These are phyloP conservation scores for Sclerotinia subarctica DNA, from an alignment of 2,329 filamentous ascomycete genomes.

Conservation along the genomic window DNA sequence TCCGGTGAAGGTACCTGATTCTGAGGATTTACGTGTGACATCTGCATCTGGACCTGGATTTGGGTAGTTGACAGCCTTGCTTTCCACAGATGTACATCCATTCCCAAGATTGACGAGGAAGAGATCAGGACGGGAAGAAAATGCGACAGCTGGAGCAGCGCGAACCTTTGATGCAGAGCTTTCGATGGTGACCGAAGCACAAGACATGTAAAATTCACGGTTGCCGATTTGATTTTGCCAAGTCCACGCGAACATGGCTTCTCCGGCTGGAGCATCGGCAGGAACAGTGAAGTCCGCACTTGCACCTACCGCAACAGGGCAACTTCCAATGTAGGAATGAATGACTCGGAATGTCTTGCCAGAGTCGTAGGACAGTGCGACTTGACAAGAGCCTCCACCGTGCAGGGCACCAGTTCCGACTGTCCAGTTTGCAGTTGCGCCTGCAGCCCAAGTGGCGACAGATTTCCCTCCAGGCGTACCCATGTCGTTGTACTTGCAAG, in stretches of 20 bases:
- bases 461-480: slow-evolving; percentile 17
- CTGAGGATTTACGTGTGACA: slow-evolving; percentile 19
- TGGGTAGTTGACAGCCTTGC: slow-evolving; percentile 52
- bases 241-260: slow-evolving; percentile 45
- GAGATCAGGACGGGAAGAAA: slow-evolving; percentile 51
- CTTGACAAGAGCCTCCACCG: slow-evolving; percentile 58
- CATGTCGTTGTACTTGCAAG: slow-evolving; percentile 38
- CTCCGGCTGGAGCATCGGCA: slow-evolving; percentile 22
- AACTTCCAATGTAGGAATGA: slow-evolving; percentile 44
- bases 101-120: slow-evolving; percentile 57
- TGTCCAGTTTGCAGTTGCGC: slow-evolving; percentile 49
- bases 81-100: slow-evolving; percentile 49
- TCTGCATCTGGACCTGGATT: slow-evolving; percentile 48
- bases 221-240: slow-evolving; percentile 60
- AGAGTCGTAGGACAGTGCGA: slow-evolving; percentile 57
- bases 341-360: slow-evolving; percentile 57
- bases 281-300: slow-evolving; percentile 15
- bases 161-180: slow-evolving; percentile 16
- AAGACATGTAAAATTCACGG: slow-evolving; percentile 67
- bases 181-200: slow-evolving; percentile 53
- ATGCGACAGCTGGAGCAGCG: slow-evolving; percentile 34
- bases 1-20: slow-evolving; percentile 26
- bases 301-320: background rate
- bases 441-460: slow-evolving; percentile 48
- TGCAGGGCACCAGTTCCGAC: slow-evolving; percentile 49